These are phyloP conservation scores for Bisporella sp. DNA, from an alignment of 2,329 filamentous ascomycete species.

Conservation along the genomic window DNA sequence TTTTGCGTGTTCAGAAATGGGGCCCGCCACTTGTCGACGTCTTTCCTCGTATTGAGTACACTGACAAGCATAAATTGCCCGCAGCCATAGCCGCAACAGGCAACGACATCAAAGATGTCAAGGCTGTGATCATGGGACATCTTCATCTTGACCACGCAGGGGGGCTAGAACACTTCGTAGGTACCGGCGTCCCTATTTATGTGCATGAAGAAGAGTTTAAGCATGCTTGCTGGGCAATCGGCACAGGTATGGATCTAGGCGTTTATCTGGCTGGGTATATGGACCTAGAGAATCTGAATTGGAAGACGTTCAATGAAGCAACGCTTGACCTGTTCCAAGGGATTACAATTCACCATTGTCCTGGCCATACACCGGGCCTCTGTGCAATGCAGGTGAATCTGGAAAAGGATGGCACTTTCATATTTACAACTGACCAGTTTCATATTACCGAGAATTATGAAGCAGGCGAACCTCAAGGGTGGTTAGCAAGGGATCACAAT, in stretches of 20 bases:
- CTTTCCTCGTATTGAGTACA: slow-evolving; percentile 30
- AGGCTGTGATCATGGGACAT: slow-evolving; percentile 37
- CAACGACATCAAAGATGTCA: slow-evolving; percentile 36
- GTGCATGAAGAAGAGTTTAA: slow-evolving; percentile 39
- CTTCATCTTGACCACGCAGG: slow-evolving; percentile 40
- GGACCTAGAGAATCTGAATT: slow-evolving; percentile 26
- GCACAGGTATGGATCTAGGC: slow-evolving; percentile 30
- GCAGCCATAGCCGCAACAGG: slow-evolving; percentile 10
- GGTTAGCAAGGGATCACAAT: too few species aligned
- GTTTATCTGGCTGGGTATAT: slow-evolving; percentile 23
- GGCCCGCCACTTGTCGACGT: slow-evolving; percentile 29
- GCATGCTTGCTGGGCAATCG: slow-evolving; percentile 34
- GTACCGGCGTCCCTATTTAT: slow-evolving; percentile 34
- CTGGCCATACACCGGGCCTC: slow-evolving; percentile 23
- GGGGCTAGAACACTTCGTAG: slow-evolving; percentile 35
- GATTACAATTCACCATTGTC: slow-evolving; percentile 26
- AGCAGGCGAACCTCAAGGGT: too few species aligned
- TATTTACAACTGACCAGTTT: slow-evolving; percentile 23
- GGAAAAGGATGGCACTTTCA: slow-evolving; percentile 25
- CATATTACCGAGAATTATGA: too few species aligned
- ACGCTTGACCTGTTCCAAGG: slow-evolving; percentile 34
- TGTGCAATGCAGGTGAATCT: slow-evolving; percentile 29
- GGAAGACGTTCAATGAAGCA: slow-evolving; percentile 34
- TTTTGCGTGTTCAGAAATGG: slow-evolving; percentile 15
- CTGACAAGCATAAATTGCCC: slow-evolving; percentile 15